Base-by-base conservation (phyloP, 495 filamentous ascomycete species). In the Neurospora africana region DNA sequence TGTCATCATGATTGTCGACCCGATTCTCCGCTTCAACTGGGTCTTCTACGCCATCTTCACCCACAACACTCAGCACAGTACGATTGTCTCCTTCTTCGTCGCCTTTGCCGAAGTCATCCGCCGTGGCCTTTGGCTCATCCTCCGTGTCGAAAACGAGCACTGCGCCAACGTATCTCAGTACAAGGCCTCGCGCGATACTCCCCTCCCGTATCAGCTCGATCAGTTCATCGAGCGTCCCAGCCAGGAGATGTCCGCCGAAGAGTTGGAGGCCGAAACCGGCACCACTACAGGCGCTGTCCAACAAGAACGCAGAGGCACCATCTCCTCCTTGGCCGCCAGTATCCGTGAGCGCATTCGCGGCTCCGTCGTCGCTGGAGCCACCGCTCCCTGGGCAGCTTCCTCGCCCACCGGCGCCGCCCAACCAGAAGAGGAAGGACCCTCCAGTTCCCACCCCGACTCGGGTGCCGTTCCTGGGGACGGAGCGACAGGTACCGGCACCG, bases 111-210 rank as follows among this genome's bases (percentile, higher is more conserved):
- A 99, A 78, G 89, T 97, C 10, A 85, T 86, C 35, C 88, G 95
- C 10, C 84, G 95, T 74, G 94, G 94, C 58, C 86, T 97, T 69
- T 99, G 95, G 95, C 88, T 89, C 2, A 82, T 98, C 11, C 93
- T 98, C 76, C 92, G 95, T 36, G 93, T 99, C 44, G 95, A 99
- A 80, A 99, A 99, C 77, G 95, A 99, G 74, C 94, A 98, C 79
- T 95, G 92, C 81, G 89, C 88, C 9, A 97, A 97, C 76, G 93
- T 97, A 23, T 87, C 89, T 38, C 87, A 91, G 72, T 94, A 94
- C 85, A 91, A 94, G 43, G 94, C 94, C 6, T 90, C 87, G 4
- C 84, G 94, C 21, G 93, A 97, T 76, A 84, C 93, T 2, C 91
- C 92, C 0, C 83, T 97, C 1, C 94, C 94, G 0, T 97, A 96